Percentiles rank a stretch among this genome's conserved stretches.
Conservation (phyloP, 331 rosid species). For the Telfairia occidentalis region DNA sequence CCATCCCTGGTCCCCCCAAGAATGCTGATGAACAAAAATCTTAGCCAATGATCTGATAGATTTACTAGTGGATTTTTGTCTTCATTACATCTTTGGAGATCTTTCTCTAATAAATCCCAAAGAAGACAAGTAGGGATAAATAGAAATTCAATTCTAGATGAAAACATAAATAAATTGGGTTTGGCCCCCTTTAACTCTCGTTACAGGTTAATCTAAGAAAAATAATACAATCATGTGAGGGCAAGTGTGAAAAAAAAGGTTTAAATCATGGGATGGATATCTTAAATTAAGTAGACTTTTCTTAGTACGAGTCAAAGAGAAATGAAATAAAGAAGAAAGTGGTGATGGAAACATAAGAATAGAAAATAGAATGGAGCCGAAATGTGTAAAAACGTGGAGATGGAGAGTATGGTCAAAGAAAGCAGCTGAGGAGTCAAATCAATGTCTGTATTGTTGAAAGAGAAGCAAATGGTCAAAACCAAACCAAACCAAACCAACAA, state of each 20-base stretch:
- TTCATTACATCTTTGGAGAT: background rate
- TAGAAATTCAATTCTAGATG: background rate
- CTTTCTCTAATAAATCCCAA: background rate
- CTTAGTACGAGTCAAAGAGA: too few relatives aligned
- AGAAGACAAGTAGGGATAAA: background rate
- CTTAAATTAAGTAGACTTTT: background rate
- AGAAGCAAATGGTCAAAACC: constrained; percentile 8
- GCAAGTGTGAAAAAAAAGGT: background rate
- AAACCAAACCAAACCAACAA: background rate
- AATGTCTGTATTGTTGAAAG: background rate
- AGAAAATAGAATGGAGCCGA: background rate
- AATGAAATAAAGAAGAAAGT: too few relatives aligned
- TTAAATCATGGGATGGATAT: background rate
- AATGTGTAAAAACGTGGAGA: constrained; percentile 5
- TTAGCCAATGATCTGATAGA: constrained; percentile 1
- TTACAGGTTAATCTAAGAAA: background rate
- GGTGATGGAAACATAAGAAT: background rate
- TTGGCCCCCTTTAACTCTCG: background rate
- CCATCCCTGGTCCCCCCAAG: background rate
- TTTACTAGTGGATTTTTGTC: background rate
- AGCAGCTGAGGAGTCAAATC: constrained; percentile 12
- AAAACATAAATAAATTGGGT: background rate
- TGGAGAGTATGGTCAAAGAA: constrained; percentile 13
- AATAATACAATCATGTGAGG: background rate
- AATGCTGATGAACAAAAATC: background rate